These are phyloP conservation scores for Blastocladiella emersonii DNA, from an alignment of 371 early-diverging fungal genomes.

Conservation along the genomic window DNA sequence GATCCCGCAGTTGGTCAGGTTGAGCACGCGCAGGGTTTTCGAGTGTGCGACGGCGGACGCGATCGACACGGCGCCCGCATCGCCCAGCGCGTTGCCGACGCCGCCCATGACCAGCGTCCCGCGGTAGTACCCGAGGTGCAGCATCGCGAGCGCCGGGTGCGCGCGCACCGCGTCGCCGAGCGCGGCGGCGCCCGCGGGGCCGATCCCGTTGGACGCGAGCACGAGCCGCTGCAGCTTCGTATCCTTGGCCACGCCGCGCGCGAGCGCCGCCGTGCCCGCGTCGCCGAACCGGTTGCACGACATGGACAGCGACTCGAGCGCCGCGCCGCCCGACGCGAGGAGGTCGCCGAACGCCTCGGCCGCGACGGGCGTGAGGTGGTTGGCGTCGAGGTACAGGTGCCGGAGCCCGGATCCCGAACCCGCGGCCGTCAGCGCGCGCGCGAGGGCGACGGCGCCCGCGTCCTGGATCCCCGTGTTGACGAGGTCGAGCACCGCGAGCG, in stretches of 20 bases:
- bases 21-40: background rate
- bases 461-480: background rate
- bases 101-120: background rate
- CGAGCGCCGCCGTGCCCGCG: background rate
- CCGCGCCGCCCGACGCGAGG: background rate
- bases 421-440: background rate
- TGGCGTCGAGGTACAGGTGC: background rate
- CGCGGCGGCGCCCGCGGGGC: background rate
- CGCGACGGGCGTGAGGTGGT: background rate
- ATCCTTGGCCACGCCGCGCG: background rate
- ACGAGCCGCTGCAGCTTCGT: background rate
- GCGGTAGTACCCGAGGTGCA: background rate
- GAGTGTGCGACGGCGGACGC: background rate
- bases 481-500: background rate
- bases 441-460: background rate
- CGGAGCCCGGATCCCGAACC: background rate
- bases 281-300: background rate
- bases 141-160: background rate
- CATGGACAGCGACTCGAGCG: background rate
- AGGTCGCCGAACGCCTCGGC: background rate
- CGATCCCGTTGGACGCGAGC: background rate
- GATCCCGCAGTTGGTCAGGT: background rate
- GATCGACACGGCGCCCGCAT: background rate
- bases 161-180: background rate
- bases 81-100: background rate